Evolutionary conservation across 1,284 basidiomycete genomes (phyloP), one percentile per base, ranked within the genome.

Genomic region (Spongispora temasekensis): DNA sequence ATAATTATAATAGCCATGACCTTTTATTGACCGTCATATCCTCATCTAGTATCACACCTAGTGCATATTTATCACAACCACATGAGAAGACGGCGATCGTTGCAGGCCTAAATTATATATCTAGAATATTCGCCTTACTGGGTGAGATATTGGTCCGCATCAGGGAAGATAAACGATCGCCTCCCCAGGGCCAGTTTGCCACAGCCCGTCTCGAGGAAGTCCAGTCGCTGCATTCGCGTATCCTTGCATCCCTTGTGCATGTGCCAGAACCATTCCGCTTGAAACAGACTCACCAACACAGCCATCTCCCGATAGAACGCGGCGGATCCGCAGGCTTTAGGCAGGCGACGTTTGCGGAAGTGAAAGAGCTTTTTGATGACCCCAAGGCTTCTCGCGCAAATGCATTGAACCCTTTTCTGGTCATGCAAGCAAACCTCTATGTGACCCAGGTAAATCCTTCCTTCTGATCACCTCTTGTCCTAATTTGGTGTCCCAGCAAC

Each of bases 361-460:
- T 95, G 65, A 91, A 90, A 71, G 89, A 93, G 72, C 92, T 94
- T 73, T 94, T 95, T 71, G 89, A 93, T 65, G 92, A 94, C 70
- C 92, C 93, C 19, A 91, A 92, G 64, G 91, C 92, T 5, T 91
- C 87, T 13, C 83, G 90, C 28, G 89, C 86, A 57, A 90, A 91
- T 67, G 92, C 91, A 1, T 82, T 91, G 59, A 94, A 95, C 72
- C 89, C 90, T 17, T 95, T 91, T 80, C 80, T 94, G 48, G 93
- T 95, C 53, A 91, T 93, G 83, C 93, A 94, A 73, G 90, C 90
- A 34, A 95, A 95, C 69, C 78, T 94, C 46, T 95, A 91, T 69
- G 93, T 94, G 64, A 94, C 93, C 17, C 92, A 94, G 82, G 90
- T 89, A 66, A 58, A 79, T 66, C 44, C 34, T 51, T 57, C n/a